Evolutionary conservation across 257 asterid genomes (phyloP).

Genomic region (Solanum rostratum): DNA sequence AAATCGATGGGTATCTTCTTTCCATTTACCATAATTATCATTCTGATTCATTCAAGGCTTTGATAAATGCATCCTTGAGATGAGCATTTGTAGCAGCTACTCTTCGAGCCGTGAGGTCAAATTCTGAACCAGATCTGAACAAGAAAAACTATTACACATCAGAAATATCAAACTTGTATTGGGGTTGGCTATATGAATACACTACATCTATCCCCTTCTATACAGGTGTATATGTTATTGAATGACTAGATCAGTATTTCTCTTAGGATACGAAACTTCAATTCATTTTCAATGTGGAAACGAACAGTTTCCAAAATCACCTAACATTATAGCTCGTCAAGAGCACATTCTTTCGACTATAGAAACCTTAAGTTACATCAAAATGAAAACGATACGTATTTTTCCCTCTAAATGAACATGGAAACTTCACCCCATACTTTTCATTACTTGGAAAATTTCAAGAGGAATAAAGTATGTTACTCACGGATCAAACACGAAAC

Average conservation of each 20-base stretch:
- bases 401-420: not conserved
- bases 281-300: not conserved
- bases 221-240: not conserved
- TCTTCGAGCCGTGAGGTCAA: conserved; percentile 63
- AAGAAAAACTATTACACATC: not conserved
- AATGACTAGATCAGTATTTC: not conserved
- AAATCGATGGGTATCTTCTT: not conserved
- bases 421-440: not conserved
- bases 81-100: conserved; percentile 67
- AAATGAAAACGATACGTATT: not conserved
- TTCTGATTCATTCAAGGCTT: conserved; percentile 45
- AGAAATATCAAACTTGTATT: not conserved
- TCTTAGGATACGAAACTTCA: not conserved
- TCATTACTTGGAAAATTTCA: not conserved
- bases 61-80: conserved; percentile 50
- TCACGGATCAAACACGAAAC: conserved; percentile 77
- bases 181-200: not conserved
- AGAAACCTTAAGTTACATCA: not conserved
- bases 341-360: not conserved
- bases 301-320: not conserved
- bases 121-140: conserved; percentile 53
- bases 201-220: not conserved
- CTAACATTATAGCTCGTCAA: not conserved
- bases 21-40: conserved; percentile 14
- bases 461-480: conserved; percentile 3